Evolutionary conservation across 441 rosid species (phyloP).

Genomic region (Raphanus hybrid): DNA sequence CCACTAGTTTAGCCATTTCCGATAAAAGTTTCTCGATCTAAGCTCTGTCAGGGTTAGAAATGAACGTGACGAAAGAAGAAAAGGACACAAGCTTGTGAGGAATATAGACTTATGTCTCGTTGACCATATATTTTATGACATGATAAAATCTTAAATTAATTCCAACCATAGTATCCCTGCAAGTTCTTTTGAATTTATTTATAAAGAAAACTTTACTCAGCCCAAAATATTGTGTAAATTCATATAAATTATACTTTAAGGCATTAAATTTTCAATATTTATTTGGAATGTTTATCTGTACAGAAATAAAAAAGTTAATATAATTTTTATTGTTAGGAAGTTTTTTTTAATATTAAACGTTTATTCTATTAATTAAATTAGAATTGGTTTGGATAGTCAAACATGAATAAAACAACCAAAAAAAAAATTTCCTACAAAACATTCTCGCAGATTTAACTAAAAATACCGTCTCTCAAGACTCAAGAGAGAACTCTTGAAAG

Average conservation of each 20-base stretch:
- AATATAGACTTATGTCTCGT: constrained; percentile 25
- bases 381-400: too few species aligned
- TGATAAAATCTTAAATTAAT: background rate
- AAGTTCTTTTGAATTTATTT: background rate
- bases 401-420: too few species aligned
- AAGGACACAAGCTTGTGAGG: constrained; percentile 23
- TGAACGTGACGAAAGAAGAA: constrained; percentile 15
- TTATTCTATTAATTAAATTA: too few species aligned
- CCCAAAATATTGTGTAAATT: background rate
- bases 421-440: background rate
- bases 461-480: too few species aligned
- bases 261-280: background rate
- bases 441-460: background rate
- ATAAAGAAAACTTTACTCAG: background rate
- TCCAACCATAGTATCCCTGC: background rate
- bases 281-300: background rate
- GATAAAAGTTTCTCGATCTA: background rate
- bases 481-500: background rate
- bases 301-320: background rate
- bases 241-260: background rate
- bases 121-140: constrained; percentile 24
- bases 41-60: background rate
- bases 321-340: background rate
- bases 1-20: background rate
- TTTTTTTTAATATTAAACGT: background rate